phyloP scores from a whole-genome alignment of 352 stramenopile species.

The Phytophthora vignae region DNA sequence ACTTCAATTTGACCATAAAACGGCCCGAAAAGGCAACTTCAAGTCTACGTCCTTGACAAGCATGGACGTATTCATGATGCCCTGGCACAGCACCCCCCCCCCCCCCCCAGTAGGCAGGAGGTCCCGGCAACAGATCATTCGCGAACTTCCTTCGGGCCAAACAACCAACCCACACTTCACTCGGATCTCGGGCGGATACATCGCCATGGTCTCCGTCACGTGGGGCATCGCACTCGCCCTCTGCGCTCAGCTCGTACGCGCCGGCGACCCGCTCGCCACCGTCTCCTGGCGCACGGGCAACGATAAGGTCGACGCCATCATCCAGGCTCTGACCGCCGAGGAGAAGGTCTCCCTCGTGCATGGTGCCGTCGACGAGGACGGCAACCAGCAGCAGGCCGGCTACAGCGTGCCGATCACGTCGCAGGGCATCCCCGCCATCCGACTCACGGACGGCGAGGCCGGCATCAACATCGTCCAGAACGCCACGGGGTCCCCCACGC shows the following conservation, averaged over 20 bases:
- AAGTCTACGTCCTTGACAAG: background rate
- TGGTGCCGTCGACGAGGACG: conserved; percentile 29
- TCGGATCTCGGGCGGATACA: background rate
- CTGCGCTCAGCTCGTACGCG: conserved; percentile 25
- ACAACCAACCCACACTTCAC: background rate
- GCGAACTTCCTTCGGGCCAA: conserved; percentile 19
- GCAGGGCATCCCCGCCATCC: conserved; percentile 33
- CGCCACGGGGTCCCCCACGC: conserved; percentile 31
- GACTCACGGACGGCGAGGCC: conserved; percentile 38
- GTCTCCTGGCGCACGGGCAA: conserved; percentile 42
- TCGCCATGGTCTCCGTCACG: conserved; percentile 35
- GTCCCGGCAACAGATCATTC: too few species aligned
- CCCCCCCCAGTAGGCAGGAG: too few species aligned
- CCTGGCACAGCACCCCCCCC: too few species aligned
- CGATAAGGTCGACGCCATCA: conserved; percentile 39
- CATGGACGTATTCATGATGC: too few species aligned
- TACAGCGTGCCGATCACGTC: conserved; percentile 35
- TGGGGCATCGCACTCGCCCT: conserved; percentile 38
- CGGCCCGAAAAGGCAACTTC: background rate
- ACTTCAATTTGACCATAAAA: background rate
- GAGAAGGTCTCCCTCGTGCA: conserved; percentile 42
- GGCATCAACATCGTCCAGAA: conserved; percentile 46
- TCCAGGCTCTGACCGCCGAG: conserved; percentile 35
- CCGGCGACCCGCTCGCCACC: conserved; percentile 30
- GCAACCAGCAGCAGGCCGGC: conserved; percentile 42